phyloP scores from a whole-genome alignment of 208 protist genomes.

The Leptomonas pyrrhocoris region DNA sequence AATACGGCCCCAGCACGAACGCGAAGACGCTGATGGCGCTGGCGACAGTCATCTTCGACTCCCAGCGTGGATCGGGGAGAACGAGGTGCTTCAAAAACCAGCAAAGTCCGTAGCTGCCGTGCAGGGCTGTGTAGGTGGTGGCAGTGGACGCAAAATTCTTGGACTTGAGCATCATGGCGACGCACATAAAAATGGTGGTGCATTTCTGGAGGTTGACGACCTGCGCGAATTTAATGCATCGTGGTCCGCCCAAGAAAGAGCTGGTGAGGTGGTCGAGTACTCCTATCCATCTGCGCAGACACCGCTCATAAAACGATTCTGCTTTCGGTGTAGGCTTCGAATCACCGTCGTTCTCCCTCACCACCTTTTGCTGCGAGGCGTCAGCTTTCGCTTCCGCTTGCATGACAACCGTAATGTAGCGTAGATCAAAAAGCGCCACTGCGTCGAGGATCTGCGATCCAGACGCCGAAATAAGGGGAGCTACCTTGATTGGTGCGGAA shows the following conservation, averaged over 20 bases:
- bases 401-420: background rate
- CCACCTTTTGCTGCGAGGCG: background rate
- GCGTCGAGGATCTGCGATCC: no score
- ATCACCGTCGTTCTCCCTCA: background rate
- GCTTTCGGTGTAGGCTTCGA: background rate
- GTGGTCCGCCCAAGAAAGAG: conserved; percentile 64
- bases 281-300: conserved; percentile 54
- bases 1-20: conserved; percentile 79
- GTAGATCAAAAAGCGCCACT: background rate
- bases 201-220: conserved; percentile 89
- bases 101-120: conserved; percentile 88
- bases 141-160: conserved; percentile 85
- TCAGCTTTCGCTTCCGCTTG: background rate
- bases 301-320: conserved; percentile 21
- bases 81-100: conserved; percentile 87
- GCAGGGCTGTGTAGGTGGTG: conserved; percentile 79
- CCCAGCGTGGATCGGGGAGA: conserved; percentile 86
- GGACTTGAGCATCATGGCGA: conserved; percentile 68
- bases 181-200: conserved; percentile 63
- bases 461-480: no score
- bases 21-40: conserved; percentile 45
- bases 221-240: conserved; percentile 65
- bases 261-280: conserved; percentile 46
- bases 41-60: conserved; percentile 65
- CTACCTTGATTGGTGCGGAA: no score